Conservation (phyloP, 305 asterid species). For the Lippia alba region DNA sequence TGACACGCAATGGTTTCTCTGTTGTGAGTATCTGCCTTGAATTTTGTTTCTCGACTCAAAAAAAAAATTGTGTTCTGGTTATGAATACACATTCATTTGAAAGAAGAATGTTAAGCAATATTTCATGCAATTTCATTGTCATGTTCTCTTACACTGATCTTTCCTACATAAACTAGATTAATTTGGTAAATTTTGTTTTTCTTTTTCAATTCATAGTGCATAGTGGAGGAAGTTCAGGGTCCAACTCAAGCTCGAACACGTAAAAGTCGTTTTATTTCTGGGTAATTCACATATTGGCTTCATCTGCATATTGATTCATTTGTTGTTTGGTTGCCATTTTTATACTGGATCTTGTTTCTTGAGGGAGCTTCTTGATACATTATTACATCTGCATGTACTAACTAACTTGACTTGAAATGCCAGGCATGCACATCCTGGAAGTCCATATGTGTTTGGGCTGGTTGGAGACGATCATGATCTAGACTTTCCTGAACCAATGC, state of each 20-base stretch:
- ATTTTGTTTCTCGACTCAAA: conserved; percentile 20
- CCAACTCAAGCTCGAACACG: conserved; percentile 97
- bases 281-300: conserved; percentile 54
- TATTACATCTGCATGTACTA: too few species aligned
- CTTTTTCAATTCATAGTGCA: conserved; percentile 59
- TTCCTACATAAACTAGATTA: conserved; percentile 26
- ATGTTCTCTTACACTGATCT: not conserved
- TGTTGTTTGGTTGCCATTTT: conserved; percentile 16
- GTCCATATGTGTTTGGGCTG: conserved; percentile 97
- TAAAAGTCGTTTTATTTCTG: conserved; percentile 95
- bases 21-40: conserved; percentile 72
- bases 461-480: conserved; percentile 90
- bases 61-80: conserved; percentile 13
- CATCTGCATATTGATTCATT: conserved; percentile 20
- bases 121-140: conserved; percentile 19
- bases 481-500: conserved; percentile 99
- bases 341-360: too few species aligned
- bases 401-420: conserved; percentile 31
- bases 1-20: conserved; percentile 94
- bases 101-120: not conserved
- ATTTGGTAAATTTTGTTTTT: conserved; percentile 21
- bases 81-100: not conserved
- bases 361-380: too few species aligned
- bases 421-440: conserved; percentile 99
- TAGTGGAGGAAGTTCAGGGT: conserved; percentile 99